Percentiles rank a stretch among this genome's conserved stretches.
These are phyloP conservation scores for Urochloa ruziziensis DNA, from an alignment of 176 grass and related monocot genomes.

Conservation along the genomic window DNA sequence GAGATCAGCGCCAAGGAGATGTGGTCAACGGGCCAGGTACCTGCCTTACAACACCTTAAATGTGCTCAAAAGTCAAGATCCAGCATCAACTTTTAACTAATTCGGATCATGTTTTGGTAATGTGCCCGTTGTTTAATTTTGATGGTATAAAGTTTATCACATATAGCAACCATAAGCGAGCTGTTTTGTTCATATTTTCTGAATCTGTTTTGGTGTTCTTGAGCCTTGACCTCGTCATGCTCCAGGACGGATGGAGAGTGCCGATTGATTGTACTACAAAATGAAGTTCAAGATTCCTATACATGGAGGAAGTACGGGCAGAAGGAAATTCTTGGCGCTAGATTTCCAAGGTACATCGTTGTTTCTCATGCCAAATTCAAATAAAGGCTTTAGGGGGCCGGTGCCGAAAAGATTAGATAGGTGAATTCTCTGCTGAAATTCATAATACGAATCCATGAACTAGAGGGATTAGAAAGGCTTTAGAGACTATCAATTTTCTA, in stretches of 20 bases:
- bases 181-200: background rate
- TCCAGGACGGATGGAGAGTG: background rate
- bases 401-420: background rate
- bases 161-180: background rate
- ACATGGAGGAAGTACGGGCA: slow-evolving; percentile 77
- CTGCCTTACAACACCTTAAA: no score
- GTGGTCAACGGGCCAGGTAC: background rate
- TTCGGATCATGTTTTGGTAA: background rate
- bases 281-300: background rate
- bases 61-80: background rate
- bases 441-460: background rate
- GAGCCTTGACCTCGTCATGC: background rate
- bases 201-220: background rate
- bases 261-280: background rate
- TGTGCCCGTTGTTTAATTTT: background rate
- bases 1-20: background rate
- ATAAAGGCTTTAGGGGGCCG: background rate
- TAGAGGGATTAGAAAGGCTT: no score
- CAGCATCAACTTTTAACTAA: no score
- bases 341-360: background rate
- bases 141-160: background rate
- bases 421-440: background rate
- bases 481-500: background rate
- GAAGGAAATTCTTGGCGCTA: slow-evolving; percentile 72
- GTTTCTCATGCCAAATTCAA: background rate